Evolutionary conservation across 495 filamentous ascomycete genomes (phyloP), one percentile per base, ranked within the genome.

Genomic region (Parathielavia hyrcaniae): DNA sequence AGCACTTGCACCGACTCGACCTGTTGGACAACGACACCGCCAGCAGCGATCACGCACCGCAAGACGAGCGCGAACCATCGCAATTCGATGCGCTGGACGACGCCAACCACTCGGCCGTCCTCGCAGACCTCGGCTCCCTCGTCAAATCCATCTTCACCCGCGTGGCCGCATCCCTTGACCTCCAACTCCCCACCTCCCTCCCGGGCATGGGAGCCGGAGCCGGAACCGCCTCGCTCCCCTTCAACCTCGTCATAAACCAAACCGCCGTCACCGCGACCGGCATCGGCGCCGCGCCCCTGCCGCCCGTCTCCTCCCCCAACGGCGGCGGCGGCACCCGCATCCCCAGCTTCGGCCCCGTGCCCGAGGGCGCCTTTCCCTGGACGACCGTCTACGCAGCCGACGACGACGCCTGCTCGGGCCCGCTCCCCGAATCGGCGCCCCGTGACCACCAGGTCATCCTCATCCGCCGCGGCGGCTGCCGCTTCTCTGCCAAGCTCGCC

Each of bases 391-490:
- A 87, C 73, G 79, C 89, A 57, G 83, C 87, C 58, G 82, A 87
- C 22, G 54, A 77, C 56, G 78, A 85, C 16, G 79, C 84, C 53
- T 96, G 91, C 71, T 64, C 81, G 41, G 71, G 75, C 16, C 79
- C 77, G 17, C 76, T 95, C 0, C 82, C 84, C 0, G 75, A 81
- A 14, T 71, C 79, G 1, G 76, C 85, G 4, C 77, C 81, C 0
- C 82, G 81, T 14, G 75, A 73, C n/a, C 79, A 95, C 69, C 83
- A 96, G 60, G 76, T 97, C 16, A 81, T 98, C 57, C 81, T 97
- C 26, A 79, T 97, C 58, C 85, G 82, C 35, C 86, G 93, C 20
- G 93, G 93, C 19, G 85, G 82, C 4, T 98, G 93, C 73, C 86
- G 77, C 40, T 97, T 97, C 71, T 81, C 79, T 8, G 76, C 87